Base-by-base conservation (phyloP, 2,329 filamentous ascomycete species). In the Neofusicoccum cordaticola region DNA sequence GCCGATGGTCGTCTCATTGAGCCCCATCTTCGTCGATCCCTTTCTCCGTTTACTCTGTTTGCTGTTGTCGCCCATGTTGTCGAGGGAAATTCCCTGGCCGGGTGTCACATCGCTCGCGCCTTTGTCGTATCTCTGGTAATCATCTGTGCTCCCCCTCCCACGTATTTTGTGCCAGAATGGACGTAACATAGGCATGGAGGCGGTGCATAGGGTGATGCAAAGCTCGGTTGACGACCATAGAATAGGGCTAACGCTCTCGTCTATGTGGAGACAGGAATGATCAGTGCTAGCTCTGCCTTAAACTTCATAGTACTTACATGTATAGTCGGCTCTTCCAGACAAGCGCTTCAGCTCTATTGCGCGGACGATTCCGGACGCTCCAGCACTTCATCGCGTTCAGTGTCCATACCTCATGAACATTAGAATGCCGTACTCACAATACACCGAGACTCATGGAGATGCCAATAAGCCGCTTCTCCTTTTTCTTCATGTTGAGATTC, bases 131-230 rank as follows among this genome's bases (percentile, higher is more conserved):
- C 11, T 27, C n/a, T 19, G 41, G n/a, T 47, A 60, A 22, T 45
- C 56, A 31, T 60, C 42, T 19, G 56, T 60, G 31, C 41, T 60
- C 11, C n/a, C 44, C 4, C 9, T 60, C 1, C 56, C 56, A 4
- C 56, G 56, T 7, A 60, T 13, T 13, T 60, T 60, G 31, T 60
- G 37, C 8, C 17, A 85, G 67, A 81, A 76, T 12, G 72, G 73
- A 2, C 72, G 71, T 0, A 75, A 68, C 34, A 73, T 70, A 5
- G 84, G 84, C 69, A 85, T 84, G 73, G 85, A 83, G 65, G 81
- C 83, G 34, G 80, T 84, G 12, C 77, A 80, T 42, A 82, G 79
- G 11, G 79, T 82, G 56, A 83, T 84, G 62, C 79, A 79, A 61
- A 82, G 70, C 68, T 81, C 71, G n/a, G 72, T 74, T 6, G 69